Evolutionary conservation across 1,139 yeast genomes (phyloP).

Genomic region (Suhomyces atakaporum): DNA sequence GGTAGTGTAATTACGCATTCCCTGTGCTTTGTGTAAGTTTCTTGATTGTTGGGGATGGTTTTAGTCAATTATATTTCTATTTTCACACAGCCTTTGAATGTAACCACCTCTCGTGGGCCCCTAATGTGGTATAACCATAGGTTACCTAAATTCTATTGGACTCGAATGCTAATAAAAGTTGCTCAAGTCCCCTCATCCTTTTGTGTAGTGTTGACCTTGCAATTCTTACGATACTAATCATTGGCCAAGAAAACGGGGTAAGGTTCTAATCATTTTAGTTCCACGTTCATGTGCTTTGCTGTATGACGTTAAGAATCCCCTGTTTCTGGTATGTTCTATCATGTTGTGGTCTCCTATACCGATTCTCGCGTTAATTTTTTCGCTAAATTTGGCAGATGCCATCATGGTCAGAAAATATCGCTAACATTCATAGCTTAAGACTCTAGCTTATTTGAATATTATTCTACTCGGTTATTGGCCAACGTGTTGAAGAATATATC

Average conservation of each 20-base stretch:
- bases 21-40: not conserved
- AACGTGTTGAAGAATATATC: no score
- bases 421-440: no score
- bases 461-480: no score
- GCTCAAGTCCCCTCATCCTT: not conserved
- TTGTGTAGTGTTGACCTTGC: not conserved
- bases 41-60: not conserved
- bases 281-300: not conserved
- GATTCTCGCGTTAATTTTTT: not conserved
- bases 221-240: not conserved
- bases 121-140: not conserved
- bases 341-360: no score
- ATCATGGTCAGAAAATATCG: not conserved
- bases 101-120: not conserved
- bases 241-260: no score
- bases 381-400: not conserved
- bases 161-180: not conserved
- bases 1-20: slow-evolving; percentile 1
- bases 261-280: no score
- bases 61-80: not conserved
- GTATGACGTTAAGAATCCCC: not conserved
- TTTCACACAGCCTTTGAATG: not conserved
- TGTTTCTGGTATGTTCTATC: not conserved
- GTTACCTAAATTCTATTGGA: not conserved
- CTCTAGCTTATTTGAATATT: no score